Conservation (phyloP, 2,329 filamentous ascomycete genomes). For the Fusarium oxysporum region DNA sequence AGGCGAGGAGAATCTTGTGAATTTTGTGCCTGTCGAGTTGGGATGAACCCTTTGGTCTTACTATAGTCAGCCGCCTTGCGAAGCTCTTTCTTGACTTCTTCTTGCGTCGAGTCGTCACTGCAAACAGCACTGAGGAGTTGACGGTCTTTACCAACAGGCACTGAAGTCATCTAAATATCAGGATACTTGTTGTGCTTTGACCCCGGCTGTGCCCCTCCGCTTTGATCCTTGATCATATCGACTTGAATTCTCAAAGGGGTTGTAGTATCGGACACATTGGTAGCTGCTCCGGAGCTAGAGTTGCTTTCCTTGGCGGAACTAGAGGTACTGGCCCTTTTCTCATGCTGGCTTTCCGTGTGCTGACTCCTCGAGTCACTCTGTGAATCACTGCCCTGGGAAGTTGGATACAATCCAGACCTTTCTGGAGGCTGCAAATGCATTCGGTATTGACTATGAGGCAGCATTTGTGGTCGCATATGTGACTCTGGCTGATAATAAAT, state of each 20-base stretch:
- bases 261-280: background rate
- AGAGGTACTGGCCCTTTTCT: background rate
- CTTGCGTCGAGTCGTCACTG: background rate
- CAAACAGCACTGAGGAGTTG: constrained; percentile 8
- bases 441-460: background rate
- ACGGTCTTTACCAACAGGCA: constrained; percentile 24
- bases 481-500: background rate
- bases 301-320: constrained; percentile 1
- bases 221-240: constrained; percentile 12
- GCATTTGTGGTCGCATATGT: background rate
- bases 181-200: constrained; percentile 8
- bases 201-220: background rate
- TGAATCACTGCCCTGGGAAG: background rate
- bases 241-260: constrained; percentile 5
- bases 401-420: background rate
- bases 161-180: constrained; percentile 29
- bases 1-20: constrained; percentile 1
- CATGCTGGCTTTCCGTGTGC: background rate
- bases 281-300: background rate
- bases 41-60: constrained; percentile 29
- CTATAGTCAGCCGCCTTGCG: constrained; percentile 10
- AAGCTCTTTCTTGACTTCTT: constrained; percentile 18
- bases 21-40: constrained; percentile 29
- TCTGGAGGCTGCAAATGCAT: background rate
- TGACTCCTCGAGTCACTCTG: background rate